Base-by-base conservation (phyloP, 2,329 filamentous ascomycete genomes). In the Verticillium longisporum region DNA sequence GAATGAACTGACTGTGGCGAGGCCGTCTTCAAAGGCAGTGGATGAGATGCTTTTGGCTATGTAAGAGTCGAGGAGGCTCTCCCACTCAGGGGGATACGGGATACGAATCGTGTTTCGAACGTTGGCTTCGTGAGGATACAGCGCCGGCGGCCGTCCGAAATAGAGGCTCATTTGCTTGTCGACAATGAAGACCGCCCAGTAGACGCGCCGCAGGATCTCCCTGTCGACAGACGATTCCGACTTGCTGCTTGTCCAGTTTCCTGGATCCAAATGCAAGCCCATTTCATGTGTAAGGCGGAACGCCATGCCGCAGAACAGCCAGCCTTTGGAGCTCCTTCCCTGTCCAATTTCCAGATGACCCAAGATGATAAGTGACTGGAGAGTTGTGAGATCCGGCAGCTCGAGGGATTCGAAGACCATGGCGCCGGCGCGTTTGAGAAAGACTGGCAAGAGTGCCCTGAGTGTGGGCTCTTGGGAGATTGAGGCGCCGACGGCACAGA, bases 151-250 rank as follows among this genome's bases (percentile, higher is more conserved):
- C 21, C 80, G 73, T 10, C 80, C 80, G 66, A 82, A 82, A 66
- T 80, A 81, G 6, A 82, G 68, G 62, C 78, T 81, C 9, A 82
- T 70, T 63, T 82, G 78, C 68, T 81, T 82, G 59, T 82, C 80
- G 1, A 75, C 78, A 15, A 77, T 74, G 61, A 82, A 82, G 2
- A 77, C 76, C 26, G 78, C 78, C 80, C 80, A 82, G 66, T 82
- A 82, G 1, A 80, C 77, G 26, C 80, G 71, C 7, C 80, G 73
- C 3, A 79, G 67, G 15, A 82, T 77, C 63, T 82, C 79, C n/a
- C 77, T 73, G 33, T 82, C 80, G 1, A 75, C 69, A 41, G 69
- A 65, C 18, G 71, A 71, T 41, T 78, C 76, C 5, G 70, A 69
- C 7, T 73, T 71, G 26, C 72, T 71, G 55, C 76, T 57, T 10